Base-by-base conservation (phyloP, 139 green algal species). In the Nannochloris sp. region DNA sequence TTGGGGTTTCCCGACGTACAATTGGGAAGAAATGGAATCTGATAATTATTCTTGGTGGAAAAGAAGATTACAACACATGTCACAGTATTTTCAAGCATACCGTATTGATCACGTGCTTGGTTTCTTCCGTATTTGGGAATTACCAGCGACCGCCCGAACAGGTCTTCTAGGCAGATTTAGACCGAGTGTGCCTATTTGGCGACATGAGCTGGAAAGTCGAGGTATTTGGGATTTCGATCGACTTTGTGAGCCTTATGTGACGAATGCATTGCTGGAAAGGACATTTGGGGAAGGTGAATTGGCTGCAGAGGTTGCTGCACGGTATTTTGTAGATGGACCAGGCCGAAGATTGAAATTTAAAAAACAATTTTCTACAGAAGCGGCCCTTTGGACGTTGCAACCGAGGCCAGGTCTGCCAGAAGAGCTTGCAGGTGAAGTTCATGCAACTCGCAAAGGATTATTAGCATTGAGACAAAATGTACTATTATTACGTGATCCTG, bases 111-210 rank as follows among this genome's bases (percentile, higher is more conserved):
- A 99, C 76, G 88, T 99, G 51, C 80, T 99, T 7, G 93, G 93
- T 30, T 98, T 99, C 84, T 99, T 97, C 80, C 76, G 92, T 47
- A 97, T 98, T 57, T 98, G 92, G 90, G 92, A 98, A 83, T 82
- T 98, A 24, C 86, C 86, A 0, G 82, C 77, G 1, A 72, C 87
- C 51, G 85, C 81, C 60, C 61, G 61, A 32, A 83, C 72, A 14
- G 86, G 84, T 70, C 38, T 83, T 29, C 73, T 96, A 63, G 92
- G 92, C 23, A 83, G 84, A 54, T 97, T 98, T 80, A 72, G 89
- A 4, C 92, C 92, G 32, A 81, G 72, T 35, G 53, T 88, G 1
- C 88, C 91, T 1, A 65, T 95, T 44, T 81, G 56, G 4, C 44
- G 67, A 25, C 61, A 83, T 4, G 92, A 97, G 73, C 82, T 99